A percentile compares a stretch with the other conserved stretches of the same genome.
Evolutionary conservation across 345 rosid species (phyloP).

Genomic region (Pugionium dolabratum): DNA sequence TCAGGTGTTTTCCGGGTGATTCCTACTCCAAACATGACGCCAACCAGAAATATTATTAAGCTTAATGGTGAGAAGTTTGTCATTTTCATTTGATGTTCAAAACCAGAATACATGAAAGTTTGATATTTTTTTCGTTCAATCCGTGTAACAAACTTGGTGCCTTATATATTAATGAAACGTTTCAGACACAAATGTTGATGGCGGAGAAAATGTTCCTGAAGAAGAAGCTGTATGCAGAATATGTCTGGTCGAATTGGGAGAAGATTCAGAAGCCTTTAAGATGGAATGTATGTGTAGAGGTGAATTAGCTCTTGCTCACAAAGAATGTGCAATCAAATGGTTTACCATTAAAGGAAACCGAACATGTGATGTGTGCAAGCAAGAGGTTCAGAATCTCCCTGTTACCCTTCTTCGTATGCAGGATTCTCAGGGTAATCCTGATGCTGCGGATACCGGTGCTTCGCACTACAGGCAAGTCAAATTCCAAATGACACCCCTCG

Average conservation of each 20-base stretch:
- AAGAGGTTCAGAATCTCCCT: conserved; percentile 88
- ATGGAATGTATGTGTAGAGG: conserved; percentile 99
- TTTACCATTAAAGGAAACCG: conserved; percentile 96
- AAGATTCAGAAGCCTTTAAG: conserved; percentile 81
- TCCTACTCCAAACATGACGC: conserved; percentile 55
- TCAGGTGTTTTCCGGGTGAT: conserved; percentile 63
- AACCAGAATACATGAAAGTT: background rate
- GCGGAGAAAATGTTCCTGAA: conserved; percentile 81
- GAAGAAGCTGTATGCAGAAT: conserved; percentile 96
- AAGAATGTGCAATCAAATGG: conserved; percentile 94
- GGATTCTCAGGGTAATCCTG: conserved; percentile 48
- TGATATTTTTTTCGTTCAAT: background rate
- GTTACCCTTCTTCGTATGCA: conserved; percentile 89
- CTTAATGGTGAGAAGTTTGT: conserved; percentile 25
- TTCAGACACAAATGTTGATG: conserved; percentile 63
- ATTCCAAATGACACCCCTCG: conserved; percentile 2
- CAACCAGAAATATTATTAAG: conserved; percentile 28
- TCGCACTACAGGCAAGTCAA: conserved; percentile 62
- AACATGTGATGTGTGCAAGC: conserved; percentile 94
- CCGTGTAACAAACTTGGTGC: conserved; percentile 40
- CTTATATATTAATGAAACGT: conserved; percentile 65
- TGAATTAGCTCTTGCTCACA: conserved; percentile 85
- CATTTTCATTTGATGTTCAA: conserved; percentile 40
- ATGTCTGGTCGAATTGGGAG: conserved; percentile 80
- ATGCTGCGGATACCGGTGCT: conserved; percentile 40